Evolutionary conservation across 1,139 yeast genomes (phyloP).

Genomic region (Candida sanyaensis): DNA sequence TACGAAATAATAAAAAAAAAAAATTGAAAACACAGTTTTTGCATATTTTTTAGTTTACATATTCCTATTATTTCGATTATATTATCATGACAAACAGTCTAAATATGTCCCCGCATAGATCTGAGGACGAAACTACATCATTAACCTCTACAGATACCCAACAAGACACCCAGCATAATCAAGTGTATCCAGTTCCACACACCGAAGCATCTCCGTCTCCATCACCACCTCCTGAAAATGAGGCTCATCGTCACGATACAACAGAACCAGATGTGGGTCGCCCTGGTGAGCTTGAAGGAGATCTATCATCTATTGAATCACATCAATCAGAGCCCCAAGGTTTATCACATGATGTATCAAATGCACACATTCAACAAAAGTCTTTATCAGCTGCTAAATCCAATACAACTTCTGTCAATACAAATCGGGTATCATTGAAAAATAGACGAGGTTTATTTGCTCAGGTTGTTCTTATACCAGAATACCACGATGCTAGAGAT

Average conservation of each 20-base stretch:
- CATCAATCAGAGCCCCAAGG: slow-evolving; percentile 6
- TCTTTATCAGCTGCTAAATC: slow-evolving; percentile 3
- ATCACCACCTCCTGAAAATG: not conserved
- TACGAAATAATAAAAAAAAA: no score
- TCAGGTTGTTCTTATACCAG: slow-evolving; percentile 60
- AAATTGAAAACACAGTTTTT: not conserved
- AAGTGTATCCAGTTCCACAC: slow-evolving; percentile 9
- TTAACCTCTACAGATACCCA: slow-evolving; percentile 9
- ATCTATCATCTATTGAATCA: slow-evolving; percentile 9
- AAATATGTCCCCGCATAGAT: not conserved
- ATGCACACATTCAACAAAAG: not conserved
- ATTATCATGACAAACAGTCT: not conserved
- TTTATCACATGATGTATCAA: not conserved
- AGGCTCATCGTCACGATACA: slow-evolving; percentile 1
- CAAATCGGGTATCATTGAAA: slow-evolving; percentile 38
- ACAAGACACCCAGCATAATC: slow-evolving; percentile 5
- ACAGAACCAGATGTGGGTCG: slow-evolving; percentile 12
- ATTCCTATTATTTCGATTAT: not conserved
- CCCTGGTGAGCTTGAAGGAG: slow-evolving; percentile 10
- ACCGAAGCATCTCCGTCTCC: not conserved
- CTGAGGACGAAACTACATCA: slow-evolving; percentile 6
- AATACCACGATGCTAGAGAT: slow-evolving; percentile 70
- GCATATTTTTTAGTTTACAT: not conserved
- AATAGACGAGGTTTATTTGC: slow-evolving; percentile 59
- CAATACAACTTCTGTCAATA: slow-evolving; percentile 13